A percentile compares a stretch with the other conserved stretches of the same genome.
Conservation (phyloP, 192 early-diverging fungal genomes). For the Spinellus fusiger region DNA sequence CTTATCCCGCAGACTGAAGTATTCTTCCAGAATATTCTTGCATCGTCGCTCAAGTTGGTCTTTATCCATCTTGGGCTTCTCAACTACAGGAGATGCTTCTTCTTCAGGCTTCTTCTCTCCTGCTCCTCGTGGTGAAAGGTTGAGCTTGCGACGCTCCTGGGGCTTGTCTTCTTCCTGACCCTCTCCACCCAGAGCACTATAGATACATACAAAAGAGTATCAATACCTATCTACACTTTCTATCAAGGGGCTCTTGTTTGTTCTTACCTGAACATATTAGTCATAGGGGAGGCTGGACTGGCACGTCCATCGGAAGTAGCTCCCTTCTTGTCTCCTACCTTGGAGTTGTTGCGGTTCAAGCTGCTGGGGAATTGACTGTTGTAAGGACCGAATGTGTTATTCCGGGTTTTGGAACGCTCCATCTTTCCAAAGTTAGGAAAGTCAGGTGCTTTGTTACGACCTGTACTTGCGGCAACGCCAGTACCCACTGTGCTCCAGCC, state of each 20-base stretch:
- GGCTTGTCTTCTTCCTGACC: slow-evolving; percentile 19
- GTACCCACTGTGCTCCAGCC: slow-evolving; percentile 67
- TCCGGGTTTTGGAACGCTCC: slow-evolving; percentile 45
- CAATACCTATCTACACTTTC: not conserved
- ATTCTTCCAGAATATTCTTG: slow-evolving; percentile 32
- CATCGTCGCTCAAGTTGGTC: slow-evolving; percentile 16
- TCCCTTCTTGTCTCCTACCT: slow-evolving; percentile 21
- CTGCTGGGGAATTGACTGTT: slow-evolving; percentile 19
- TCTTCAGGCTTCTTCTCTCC: not conserved
- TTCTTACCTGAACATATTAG: slow-evolving; percentile 29
- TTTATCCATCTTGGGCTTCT: slow-evolving; percentile 16
- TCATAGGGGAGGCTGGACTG: slow-evolving; percentile 20
- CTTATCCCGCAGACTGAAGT: slow-evolving; percentile 23
- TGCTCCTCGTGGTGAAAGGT: slow-evolving; percentile 24
- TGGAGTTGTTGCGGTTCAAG: slow-evolving; percentile 10
- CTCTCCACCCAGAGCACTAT: slow-evolving; percentile 19
- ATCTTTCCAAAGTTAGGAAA: slow-evolving; percentile 72
- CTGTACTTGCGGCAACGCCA: slow-evolving; percentile 29
- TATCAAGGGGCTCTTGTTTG: not conserved
- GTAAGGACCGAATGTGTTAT: slow-evolving; percentile 49
- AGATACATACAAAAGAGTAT: not conserved
- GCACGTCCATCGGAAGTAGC: slow-evolving; percentile 9
- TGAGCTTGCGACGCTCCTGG: slow-evolving; percentile 16
- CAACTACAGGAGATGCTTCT: not conserved
- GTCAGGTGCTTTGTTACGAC: slow-evolving; percentile 60